phyloP scores from a whole-genome alignment of 108 stramenopile genomes.

The Asterionellopsis glacialis region DNA sequence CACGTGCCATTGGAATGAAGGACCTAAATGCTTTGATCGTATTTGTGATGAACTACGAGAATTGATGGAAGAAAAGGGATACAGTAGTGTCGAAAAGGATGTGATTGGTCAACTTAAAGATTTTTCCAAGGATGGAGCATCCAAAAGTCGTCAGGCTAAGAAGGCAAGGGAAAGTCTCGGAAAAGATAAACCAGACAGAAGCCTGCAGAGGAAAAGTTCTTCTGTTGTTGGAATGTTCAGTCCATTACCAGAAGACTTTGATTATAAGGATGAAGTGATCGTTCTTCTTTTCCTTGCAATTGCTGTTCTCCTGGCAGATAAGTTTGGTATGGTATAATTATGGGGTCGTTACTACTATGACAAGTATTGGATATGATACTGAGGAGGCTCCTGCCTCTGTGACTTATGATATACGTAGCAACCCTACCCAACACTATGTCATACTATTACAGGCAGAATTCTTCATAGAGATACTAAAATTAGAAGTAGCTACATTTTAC shows the following conservation, averaged over 20 bases:
- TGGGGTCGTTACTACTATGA: background rate
- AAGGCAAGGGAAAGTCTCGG: constrained; percentile 10
- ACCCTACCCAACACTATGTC: no score
- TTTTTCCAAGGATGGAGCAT: constrained; percentile 81
- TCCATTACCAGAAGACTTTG: background rate
- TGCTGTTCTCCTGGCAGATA: constrained; percentile 62
- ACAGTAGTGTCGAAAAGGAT: constrained; percentile 48
- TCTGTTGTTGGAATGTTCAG: background rate
- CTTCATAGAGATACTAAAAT: no score
- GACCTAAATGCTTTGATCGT: constrained; percentile 88
- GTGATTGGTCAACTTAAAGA: constrained; percentile 77
- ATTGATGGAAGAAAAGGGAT: constrained; percentile 70
- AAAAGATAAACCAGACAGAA: no score
- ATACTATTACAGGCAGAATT: no score
- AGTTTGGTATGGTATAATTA: constrained; percentile 31
- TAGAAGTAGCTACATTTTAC: no score
- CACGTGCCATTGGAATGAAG: constrained; percentile 91
- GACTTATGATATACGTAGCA: no score
- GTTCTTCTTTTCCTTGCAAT: constrained; percentile 49
- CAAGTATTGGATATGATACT: no score
- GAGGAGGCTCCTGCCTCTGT: no score
- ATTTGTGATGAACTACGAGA: constrained; percentile 62
- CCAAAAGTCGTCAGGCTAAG: constrained; percentile 45
- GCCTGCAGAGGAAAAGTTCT: background rate
- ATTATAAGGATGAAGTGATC: constrained; percentile 23